Conservation (phyloP, 2,329 filamentous ascomycete species). For the Xylaria hypoxylon region DNA sequence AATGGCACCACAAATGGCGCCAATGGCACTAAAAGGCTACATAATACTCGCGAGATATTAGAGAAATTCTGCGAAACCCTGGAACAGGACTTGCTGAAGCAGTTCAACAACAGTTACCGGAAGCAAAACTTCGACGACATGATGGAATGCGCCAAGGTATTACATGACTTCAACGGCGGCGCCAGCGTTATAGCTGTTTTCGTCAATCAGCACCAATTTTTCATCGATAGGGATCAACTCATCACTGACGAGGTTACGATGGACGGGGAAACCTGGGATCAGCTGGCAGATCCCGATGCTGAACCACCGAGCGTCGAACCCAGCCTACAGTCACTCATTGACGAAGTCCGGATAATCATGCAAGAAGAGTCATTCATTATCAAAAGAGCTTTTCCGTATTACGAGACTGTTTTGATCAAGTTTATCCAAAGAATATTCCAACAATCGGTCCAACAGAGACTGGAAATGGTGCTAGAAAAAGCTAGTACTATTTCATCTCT, state of each 20-base stretch:
- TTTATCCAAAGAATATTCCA: conserved; percentile 98
- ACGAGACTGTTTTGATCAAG: conserved; percentile 91
- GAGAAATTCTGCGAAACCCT: conserved; percentile 97
- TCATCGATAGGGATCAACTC: conserved; percentile 94
- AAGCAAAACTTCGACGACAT: conserved; percentile 97
- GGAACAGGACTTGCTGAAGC: conserved; percentile 93
- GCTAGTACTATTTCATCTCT: conserved; percentile 91
- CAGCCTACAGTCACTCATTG: conserved; percentile 88
- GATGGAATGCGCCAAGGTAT: conserved; percentile 93
- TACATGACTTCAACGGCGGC: conserved; percentile 96
- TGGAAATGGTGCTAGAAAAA: conserved; percentile 96
- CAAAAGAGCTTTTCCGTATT: conserved; percentile 94
- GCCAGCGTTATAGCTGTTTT: conserved; percentile 95
- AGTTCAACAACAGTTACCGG: conserved; percentile 97
- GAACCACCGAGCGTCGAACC: conserved; percentile 92
- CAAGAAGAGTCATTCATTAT: conserved; percentile 98
- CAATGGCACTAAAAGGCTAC: conserved; percentile 57
- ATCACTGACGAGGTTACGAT: conserved; percentile 85
- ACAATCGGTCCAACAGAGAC: conserved; percentile 94
- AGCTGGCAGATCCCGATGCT: conserved; percentile 91
- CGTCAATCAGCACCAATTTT: conserved; percentile 99
- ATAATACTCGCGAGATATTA: conserved; percentile 86
- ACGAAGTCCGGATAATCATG: conserved; percentile 94
- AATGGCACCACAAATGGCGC: conserved; percentile 64
- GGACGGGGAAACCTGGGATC: conserved; percentile 86